Evolutionary conservation across 2,329 filamentous ascomycete species (phyloP).

Genomic region (Colletotrichum sp.): DNA sequence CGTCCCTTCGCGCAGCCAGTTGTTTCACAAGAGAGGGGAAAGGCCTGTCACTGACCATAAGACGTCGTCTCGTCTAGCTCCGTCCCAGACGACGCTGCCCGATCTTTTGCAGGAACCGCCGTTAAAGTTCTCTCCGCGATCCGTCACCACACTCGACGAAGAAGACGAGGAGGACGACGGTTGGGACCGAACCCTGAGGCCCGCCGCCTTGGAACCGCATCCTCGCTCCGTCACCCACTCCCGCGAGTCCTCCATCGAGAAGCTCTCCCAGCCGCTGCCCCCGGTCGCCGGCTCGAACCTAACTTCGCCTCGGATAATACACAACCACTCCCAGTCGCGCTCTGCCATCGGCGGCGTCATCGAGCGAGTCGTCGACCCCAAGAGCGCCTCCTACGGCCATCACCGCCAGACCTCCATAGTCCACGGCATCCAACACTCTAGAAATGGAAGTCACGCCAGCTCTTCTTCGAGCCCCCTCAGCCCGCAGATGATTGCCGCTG

Average conservation of each 20-base stretch:
- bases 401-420: slow-evolving; percentile 97
- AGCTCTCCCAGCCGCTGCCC: slow-evolving; percentile 41
- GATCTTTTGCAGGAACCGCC: slow-evolving; percentile 58
- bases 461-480: slow-evolving; percentile 84
- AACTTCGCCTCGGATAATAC: slow-evolving; percentile 36
- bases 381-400: slow-evolving; percentile 73
- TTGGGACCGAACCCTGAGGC: slow-evolving; percentile 59
- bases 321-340: slow-evolving; percentile 47
- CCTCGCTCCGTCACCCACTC: slow-evolving; percentile 54
- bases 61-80: slow-evolving; percentile 44
- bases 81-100: slow-evolving; percentile 64
- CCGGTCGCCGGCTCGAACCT: slow-evolving; percentile 27
- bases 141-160: slow-evolving; percentile 57
- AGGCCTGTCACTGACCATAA: slow-evolving; percentile 21
- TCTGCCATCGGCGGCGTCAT: slow-evolving; percentile 45
- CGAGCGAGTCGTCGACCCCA: slow-evolving; percentile 62
- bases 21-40: slow-evolving; percentile 36
- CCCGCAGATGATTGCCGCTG: slow-evolving; percentile 81
- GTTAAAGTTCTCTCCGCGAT: slow-evolving; percentile 55
- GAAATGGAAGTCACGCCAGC: slow-evolving; percentile 87
- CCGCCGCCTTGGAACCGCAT: slow-evolving; percentile 43
- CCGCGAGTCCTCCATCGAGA: slow-evolving; percentile 64
- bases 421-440: slow-evolving; percentile 90
- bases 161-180: slow-evolving; percentile 53
- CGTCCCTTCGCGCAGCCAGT: slow-evolving; percentile 25